These are phyloP conservation scores for Xylaria sp. DNA, from an alignment of 2,329 filamentous ascomycete species.

Conservation along the genomic window DNA sequence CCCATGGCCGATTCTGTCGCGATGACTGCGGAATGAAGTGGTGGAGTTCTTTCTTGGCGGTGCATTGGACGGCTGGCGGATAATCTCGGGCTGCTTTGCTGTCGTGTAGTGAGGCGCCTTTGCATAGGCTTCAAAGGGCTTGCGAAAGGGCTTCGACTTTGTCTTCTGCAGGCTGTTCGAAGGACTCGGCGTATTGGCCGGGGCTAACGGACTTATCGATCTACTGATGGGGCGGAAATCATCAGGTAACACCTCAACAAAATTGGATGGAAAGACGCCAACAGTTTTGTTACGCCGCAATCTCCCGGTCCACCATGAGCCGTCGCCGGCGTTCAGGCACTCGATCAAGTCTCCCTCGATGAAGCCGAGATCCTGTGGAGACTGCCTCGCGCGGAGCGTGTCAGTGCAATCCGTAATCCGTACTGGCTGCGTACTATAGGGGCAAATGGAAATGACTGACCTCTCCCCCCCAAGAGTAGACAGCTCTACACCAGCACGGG, in stretches of 20 bases:
- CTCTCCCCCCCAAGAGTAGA: slow-evolving; percentile 93
- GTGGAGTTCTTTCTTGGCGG: slow-evolving; percentile 39
- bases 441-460: slow-evolving; percentile 34
- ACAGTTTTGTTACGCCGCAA: slow-evolving; percentile 84
- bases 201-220: slow-evolving; percentile 56
- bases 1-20: slow-evolving; percentile 16
- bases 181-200: slow-evolving; percentile 49
- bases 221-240: slow-evolving; percentile 72
- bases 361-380: slow-evolving; percentile 90
- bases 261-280: slow-evolving; percentile 94
- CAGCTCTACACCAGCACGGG: slow-evolving; percentile 84
- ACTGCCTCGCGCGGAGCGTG: slow-evolving; percentile 41
- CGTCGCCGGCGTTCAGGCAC: slow-evolving; percentile 94
- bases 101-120: slow-evolving; percentile 62
- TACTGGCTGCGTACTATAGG: background rate
- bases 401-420: slow-evolving; percentile 19
- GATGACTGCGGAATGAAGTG: slow-evolving; percentile 33
- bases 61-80: slow-evolving; percentile 37
- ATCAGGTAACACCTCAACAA: slow-evolving; percentile 83
- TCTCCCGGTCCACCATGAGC: slow-evolving; percentile 96
- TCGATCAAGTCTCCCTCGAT: slow-evolving; percentile 97
- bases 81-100: slow-evolving; percentile 55
- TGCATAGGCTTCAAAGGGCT: slow-evolving; percentile 62
- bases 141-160: slow-evolving; percentile 58
- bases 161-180: slow-evolving; percentile 52